Base-by-base conservation (phyloP, 306 rosid species). In the Sechiopsis laciniata region DNA sequence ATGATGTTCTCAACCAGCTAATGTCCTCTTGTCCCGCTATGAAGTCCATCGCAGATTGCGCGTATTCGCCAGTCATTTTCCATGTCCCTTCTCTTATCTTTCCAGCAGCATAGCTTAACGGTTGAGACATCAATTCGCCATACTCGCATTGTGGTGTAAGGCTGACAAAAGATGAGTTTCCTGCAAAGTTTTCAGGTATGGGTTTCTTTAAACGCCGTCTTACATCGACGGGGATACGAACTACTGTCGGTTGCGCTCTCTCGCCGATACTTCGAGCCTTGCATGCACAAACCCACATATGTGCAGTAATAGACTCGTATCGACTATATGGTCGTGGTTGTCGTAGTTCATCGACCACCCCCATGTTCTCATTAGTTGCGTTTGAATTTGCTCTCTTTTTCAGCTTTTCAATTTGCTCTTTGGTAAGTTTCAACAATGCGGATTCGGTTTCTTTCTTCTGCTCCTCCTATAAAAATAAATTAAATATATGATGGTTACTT, bases 241-340 rank as follows among this genome's bases (percentile, higher is more conserved):
- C 9, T 0, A 50, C 53, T 0, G 89, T 84, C 13, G 80, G 85
- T 24, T 87, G 97, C 15, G 2, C 4, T 10, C 24, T 87, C 82
- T 1, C 60, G 8, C 26, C 3, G 10, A 65, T 74, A 87, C 0
- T 61, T 62, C 90, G 79, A 0, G 97, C 90, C 68, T 84, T 87
- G 74, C 87, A 61, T 0, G 90, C 87, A 55, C 82, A 81, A 57
- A 82, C 83, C 97, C 95, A 91, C 1, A 87, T 46, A 51, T 91
- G 85, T 0, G 88, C 89, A 0, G 88, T 66, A 8, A 91, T 3
- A 0, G 81, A 61, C 77, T 91, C 95, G 2, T 77, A 88, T 40
- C 63, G 57, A 10, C 29, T 24, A 13, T 72, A 72, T 14, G 75
- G 48, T 10, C 64, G 22, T 24, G n/a, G 51, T 88, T 77, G 51